phyloP scores from a whole-genome alignment of 768 basidiomycete genomes.

The Mycena alexandri region DNA sequence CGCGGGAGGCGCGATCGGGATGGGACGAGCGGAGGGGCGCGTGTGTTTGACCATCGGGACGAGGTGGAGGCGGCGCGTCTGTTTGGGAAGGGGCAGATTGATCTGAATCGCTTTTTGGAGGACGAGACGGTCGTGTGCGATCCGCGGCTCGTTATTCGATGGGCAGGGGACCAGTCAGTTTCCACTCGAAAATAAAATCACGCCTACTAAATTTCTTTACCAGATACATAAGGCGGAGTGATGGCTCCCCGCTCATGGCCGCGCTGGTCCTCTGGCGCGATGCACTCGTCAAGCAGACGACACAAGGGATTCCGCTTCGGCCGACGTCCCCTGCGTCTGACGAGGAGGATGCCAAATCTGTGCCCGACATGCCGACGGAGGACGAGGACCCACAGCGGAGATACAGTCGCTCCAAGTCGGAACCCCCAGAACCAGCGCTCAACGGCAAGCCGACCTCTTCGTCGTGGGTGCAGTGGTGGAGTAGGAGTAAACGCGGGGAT shows the following conservation, averaged over 20 bases:
- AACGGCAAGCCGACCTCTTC: constrained; percentile 63
- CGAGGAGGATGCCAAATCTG: constrained; percentile 46
- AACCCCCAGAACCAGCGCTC: constrained; percentile 50
- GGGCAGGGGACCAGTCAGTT: constrained; percentile 75
- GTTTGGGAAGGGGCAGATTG: constrained; percentile 74
- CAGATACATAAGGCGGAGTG: constrained; percentile 84
- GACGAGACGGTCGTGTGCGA: constrained; percentile 73
- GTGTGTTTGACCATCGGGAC: constrained; percentile 51
- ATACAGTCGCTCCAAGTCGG: constrained; percentile 53
- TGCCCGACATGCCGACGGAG: constrained; percentile 42
- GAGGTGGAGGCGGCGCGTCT: constrained; percentile 66
- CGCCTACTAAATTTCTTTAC: constrained; percentile 1
- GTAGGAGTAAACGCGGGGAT: constrained; percentile 62
- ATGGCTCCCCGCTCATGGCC: constrained; percentile 81
- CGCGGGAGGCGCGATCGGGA: constrained; percentile 43
- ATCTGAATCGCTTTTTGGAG: constrained; percentile 74
- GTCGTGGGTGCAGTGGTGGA: constrained; percentile 92
- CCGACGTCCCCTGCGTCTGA: constrained; percentile 50
- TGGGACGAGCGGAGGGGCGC: constrained; percentile 36
- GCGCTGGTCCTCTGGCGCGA: constrained; percentile 80
- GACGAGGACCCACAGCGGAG: constrained; percentile 39
- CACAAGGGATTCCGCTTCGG: constrained; percentile 45
- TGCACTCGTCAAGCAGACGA: constrained; percentile 49
- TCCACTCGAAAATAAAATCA: neutral
- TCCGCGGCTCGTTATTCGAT: constrained; percentile 79